A percentile compares a stretch with the other conserved stretches of the same genome.
Conservation (phyloP, 2,329 filamentous ascomycete species). For the Huntiella savannae region DNA sequence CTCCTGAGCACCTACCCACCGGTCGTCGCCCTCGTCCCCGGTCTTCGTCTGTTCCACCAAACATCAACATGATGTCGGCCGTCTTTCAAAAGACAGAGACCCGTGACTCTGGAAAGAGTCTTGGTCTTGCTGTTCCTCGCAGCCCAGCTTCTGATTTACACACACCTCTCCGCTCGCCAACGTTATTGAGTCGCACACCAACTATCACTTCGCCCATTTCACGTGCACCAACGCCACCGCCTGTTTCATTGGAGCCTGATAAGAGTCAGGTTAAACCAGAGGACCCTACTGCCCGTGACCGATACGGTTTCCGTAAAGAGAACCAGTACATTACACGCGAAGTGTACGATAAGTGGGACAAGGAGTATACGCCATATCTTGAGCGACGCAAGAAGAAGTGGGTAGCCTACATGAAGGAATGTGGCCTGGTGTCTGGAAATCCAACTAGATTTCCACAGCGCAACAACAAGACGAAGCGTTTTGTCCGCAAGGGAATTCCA, state of each 20-base stretch:
- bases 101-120: slow-evolving; percentile 32
- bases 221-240: slow-evolving; percentile 12
- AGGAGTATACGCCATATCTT: slow-evolving; percentile 55
- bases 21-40: slow-evolving; percentile 12
- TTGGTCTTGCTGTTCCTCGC: slow-evolving; percentile 17
- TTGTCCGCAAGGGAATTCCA: slow-evolving; percentile 81
- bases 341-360: slow-evolving; percentile 69
- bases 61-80: slow-evolving; percentile 14
- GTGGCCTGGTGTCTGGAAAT: slow-evolving; percentile 48
- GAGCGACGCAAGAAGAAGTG: slow-evolving; percentile 64
- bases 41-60: slow-evolving; percentile 19
- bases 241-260: slow-evolving; percentile 14
- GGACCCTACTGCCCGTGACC: slow-evolving; percentile 42
- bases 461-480: slow-evolving; percentile 70
- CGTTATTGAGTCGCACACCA: slow-evolving; percentile 6
- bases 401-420: slow-evolving; percentile 57
- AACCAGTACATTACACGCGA: slow-evolving; percentile 59
- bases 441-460: slow-evolving; percentile 65
- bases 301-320: slow-evolving; percentile 82
- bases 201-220: slow-evolving; percentile 11
- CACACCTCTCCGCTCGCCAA: slow-evolving; percentile 9
- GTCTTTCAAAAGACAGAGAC: slow-evolving; percentile 18
- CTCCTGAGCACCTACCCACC: slow-evolving; percentile 1
- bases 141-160: not conserved
- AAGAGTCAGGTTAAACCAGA: slow-evolving; percentile 23